A percentile compares a stretch with the other conserved stretches of the same genome.
phyloP scores from a whole-genome alignment of 495 filamentous ascomycete species.

The Xylaria scruposa region DNA sequence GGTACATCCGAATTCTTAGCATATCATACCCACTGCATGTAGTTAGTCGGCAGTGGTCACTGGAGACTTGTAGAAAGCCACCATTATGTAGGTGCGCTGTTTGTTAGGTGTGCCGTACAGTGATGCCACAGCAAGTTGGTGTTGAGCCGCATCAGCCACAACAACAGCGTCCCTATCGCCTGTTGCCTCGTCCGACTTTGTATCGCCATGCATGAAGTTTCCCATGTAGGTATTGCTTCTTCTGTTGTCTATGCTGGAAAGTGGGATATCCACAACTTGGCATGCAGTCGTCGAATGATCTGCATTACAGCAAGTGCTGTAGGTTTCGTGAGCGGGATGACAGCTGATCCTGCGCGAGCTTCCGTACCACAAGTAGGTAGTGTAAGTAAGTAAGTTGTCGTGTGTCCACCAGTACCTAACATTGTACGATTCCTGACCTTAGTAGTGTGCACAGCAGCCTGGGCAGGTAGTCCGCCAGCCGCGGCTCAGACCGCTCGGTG shows the following conservation, averaged over 20 bases:
- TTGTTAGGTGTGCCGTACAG: background rate
- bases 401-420: background rate
- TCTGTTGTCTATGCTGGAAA: background rate
- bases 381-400: background rate
- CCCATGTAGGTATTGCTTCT: background rate
- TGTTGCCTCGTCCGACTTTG: constrained; percentile 5
- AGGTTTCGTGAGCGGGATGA: constrained; percentile 18
- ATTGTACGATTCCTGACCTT: background rate
- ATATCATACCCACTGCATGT: background rate
- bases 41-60: too few species aligned
- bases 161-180: background rate
- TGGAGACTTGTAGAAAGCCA: background rate
- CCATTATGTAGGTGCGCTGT: background rate
- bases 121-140: background rate
- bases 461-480: background rate
- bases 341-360: constrained; percentile 8
- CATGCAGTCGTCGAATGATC: constrained; percentile 24
- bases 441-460: background rate
- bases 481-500: constrained; percentile 26
- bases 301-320: constrained; percentile 19
- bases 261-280: constrained; percentile 14
- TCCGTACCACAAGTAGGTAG: background rate
- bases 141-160: constrained; percentile 15
- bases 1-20: background rate
- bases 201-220: constrained; percentile 1